Base-by-base conservation (phyloP, 1,139 yeast species). In the Geotrichum phurueaensis region DNA sequence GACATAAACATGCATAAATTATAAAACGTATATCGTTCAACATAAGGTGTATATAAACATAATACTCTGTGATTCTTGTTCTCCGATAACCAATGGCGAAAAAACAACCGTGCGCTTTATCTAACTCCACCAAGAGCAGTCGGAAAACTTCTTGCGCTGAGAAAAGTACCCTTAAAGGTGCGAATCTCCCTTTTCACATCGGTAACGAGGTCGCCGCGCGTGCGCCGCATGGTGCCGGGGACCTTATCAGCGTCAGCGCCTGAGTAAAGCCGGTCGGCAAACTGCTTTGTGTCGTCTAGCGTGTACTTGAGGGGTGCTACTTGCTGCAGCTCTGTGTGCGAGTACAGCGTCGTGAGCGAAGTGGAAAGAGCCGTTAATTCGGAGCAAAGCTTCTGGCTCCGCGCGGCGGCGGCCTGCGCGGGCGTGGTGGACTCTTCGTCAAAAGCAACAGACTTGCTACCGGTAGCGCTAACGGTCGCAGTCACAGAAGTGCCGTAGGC, bases 131-230 rank as follows among this genome's bases (percentile, higher is more conserved):
- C 25, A 22, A 31, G 12, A 3, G 56, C 57, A 27, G 59, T 53
- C 20, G 62, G 61, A 25, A 62, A 62, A 51, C 56, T 62, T 62
- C 64, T 62, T 49, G 68, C 64, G 36, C 66, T 65, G 39, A 73
- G 63, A 13, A 72, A 59, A 4, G 71, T 64, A 10, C 75, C 74
- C 63, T 74, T 74, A 51, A 73, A 62, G 1, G 72, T 63, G 29
- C 76, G 60, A 53, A 73, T 73, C 50, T 73, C 76, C 61, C 71
- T 71, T 63, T 67, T 70, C 51, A 72, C 63, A 20, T 70, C 71
- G 10, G 62, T 59, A 23, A 65, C 60, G 49, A 60, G 56, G 49
- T 61, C 58, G 9, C 22, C 18, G 29, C 57, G 22, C 4, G 43
- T 29, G 39, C 49, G 59, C 47, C 47, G 47, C 18, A 22, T 39